Conservation (phyloP, 2,329 filamentous ascomycete genomes). For the Clonostachys solani region DNA sequence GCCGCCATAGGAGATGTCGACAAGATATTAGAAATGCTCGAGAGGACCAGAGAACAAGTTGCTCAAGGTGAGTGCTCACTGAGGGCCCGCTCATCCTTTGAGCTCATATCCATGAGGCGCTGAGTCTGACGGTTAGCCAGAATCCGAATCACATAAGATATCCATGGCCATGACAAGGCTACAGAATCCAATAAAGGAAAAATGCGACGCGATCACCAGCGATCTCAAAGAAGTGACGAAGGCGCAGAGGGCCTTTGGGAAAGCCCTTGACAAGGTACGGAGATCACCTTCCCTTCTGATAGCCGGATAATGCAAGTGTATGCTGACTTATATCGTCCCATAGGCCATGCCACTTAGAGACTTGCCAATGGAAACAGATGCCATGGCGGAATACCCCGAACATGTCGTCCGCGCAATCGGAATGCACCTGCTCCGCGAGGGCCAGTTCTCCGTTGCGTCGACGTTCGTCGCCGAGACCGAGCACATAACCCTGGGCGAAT, state of each 20-base stretch:
- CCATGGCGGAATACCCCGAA: slow-evolving; percentile 67
- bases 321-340: slow-evolving; percentile 8
- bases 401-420: slow-evolving; percentile 91
- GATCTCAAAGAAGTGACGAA: slow-evolving; percentile 81
- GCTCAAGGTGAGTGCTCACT: slow-evolving; percentile 51
- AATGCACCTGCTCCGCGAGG: slow-evolving; percentile 94
- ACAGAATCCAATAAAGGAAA: slow-evolving; percentile 78
- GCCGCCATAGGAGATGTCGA: slow-evolving; percentile 78
- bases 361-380: slow-evolving; percentile 76
- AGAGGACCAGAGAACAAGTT: slow-evolving; percentile 68
- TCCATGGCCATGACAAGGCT: slow-evolving; percentile 76
- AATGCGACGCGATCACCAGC: slow-evolving; percentile 75
- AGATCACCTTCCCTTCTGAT: neutral
- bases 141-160: slow-evolving; percentile 48
- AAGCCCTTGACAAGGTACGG: slow-evolving; percentile 74
- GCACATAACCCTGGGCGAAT: slow-evolving; percentile 7
- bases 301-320: neutral
- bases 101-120: neutral
- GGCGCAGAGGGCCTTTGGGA: slow-evolving; percentile 78
- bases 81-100: neutral
- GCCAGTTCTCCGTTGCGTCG: slow-evolving; percentile 83
- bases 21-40: slow-evolving; percentile 73
- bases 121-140: slow-evolving; percentile 7
- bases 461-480: slow-evolving; percentile 75
- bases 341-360: slow-evolving; percentile 45